phyloP scores from a whole-genome alignment of 2,329 filamentous ascomycete species.

The Colletotrichum sp. region DNA sequence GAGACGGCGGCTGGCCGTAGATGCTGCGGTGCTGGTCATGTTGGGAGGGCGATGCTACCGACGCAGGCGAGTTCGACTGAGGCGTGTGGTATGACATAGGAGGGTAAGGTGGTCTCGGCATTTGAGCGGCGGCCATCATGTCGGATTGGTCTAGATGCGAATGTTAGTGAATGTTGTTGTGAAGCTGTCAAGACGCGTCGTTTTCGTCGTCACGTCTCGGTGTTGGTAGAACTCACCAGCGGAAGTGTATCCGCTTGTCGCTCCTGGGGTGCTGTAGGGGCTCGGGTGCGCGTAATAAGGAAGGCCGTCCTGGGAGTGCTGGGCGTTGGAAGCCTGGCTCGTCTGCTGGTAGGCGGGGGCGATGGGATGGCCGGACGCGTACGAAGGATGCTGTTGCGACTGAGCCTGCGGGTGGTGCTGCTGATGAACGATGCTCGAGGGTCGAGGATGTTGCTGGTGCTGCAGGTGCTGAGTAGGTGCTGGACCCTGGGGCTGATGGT shows the following conservation, averaged over 20 bases:
- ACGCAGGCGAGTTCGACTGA: conserved; percentile 93
- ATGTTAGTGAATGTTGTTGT: conserved; percentile 17
- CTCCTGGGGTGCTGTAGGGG: conserved; percentile 82
- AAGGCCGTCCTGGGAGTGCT: conserved; percentile 67
- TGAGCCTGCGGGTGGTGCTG: conserved; percentile 73
- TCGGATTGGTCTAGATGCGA: conserved; percentile 58
- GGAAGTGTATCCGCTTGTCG: conserved; percentile 83
- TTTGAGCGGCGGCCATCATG: conserved; percentile 69
- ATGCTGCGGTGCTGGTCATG: conserved; percentile 90
- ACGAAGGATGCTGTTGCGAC: conserved; percentile 66
- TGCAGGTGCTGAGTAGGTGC: conserved; percentile 70
- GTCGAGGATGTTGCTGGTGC: conserved; percentile 71
- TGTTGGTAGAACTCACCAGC: conserved; percentile 67
- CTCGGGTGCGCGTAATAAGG: conserved; percentile 81
- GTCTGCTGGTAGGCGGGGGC: conserved; percentile 73
- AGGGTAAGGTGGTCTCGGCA: conserved; percentile 83
- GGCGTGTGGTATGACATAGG: conserved; percentile 92
- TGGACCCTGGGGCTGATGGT: conserved; percentile 76
- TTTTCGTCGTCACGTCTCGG: neutral
- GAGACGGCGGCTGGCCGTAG: conserved; percentile 80
- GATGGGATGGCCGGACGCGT: conserved; percentile 70
- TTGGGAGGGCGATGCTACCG: conserved; percentile 85
- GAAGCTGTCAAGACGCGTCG: conserved; percentile 10
- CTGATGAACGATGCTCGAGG: conserved; percentile 75
- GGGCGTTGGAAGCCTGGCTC: conserved; percentile 64